phyloP scores from a whole-genome alignment of 345 rosid genomes.

The Microcos paniculata region DNA sequence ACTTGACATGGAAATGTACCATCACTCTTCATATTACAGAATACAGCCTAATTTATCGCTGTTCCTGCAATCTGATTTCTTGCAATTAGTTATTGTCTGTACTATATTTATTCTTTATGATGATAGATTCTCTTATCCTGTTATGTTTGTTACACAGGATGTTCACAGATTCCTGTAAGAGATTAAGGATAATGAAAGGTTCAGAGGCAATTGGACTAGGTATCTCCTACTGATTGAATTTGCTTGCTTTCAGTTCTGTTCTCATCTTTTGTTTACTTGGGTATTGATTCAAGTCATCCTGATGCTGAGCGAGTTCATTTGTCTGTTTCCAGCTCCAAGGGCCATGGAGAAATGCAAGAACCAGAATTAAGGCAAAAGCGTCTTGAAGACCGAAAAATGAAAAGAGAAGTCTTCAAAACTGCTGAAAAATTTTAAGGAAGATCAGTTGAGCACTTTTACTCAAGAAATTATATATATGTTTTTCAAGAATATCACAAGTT shows the following conservation, averaged over 20 bases:
- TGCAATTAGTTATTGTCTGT: neutral
- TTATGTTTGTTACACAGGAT: constrained; percentile 48
- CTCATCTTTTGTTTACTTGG: neutral
- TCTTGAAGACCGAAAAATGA: constrained; percentile 12
- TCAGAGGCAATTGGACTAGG: constrained; percentile 97
- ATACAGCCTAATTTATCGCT: neutral
- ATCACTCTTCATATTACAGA: neutral
- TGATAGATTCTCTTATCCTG: neutral
- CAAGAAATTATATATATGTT: constrained; percentile 15
- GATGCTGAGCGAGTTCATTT: neutral
- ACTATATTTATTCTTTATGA: neutral
- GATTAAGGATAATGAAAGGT: constrained; percentile 91
- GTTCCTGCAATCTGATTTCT: constrained; percentile 4
- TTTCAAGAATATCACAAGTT: constrained; percentile 20
- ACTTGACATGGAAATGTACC: neutral
- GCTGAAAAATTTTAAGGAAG: constrained; percentile 14
- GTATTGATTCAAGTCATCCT: neutral
- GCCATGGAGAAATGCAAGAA: constrained; percentile 67
- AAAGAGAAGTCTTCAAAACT: constrained; percentile 7
- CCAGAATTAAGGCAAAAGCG: constrained; percentile 33
- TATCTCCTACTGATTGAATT: constrained; percentile 24
- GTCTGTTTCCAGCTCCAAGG: constrained; percentile 49
- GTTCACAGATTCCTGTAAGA: constrained; percentile 89
- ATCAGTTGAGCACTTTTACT: constrained; percentile 21
- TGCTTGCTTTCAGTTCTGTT: neutral